Base-by-base conservation (phyloP, 2,329 filamentous ascomycete species). In the Zymoseptoria passerinii region DNA sequence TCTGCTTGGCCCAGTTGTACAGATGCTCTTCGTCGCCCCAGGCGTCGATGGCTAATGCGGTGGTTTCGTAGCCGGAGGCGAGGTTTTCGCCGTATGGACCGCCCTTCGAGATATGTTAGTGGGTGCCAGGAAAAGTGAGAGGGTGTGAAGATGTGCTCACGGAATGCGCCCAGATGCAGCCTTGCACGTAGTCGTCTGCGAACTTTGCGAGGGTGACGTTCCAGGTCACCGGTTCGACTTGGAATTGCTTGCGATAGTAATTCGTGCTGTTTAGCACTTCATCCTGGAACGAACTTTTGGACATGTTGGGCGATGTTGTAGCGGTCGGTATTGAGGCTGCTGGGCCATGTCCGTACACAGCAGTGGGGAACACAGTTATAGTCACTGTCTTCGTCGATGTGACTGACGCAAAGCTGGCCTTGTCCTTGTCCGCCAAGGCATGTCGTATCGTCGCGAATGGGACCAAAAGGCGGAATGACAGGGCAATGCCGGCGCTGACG, bases 51-150 rank as follows among this genome's bases (percentile, higher is more conserved):
- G 65, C 65, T 16, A 63, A 53, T 19, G 63, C 60, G 2, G 66
- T 51, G 27, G 55, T 62, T 3, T 55, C 27, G 59, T 65, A 72
- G 58, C 61, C 61, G 28, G 63, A 60, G 7, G 70, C 70, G 13
- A 72, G 62, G 52, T 72, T 72, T 57, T 72, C 70, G 52, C 70
- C 70, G 57, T 69, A 66, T 5, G 65, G 66, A 3, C 68, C 68
- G 50, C 64, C 66, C 65, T 70, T 52, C 9, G 28, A 44, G 20
- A 13, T 1, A 23, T 48, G 29, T 63, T 18, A 63, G 56, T 29
- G 16, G 18, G 13, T 16, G 50, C 6, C 4, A 19, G 35, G 52
- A 13, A 49, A 20, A 19, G n/a, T 28, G n/a, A 20, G 52, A 18
- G 10, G 3, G n/a, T 44, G 52, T n/a, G n/a, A n/a, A 16, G 13